These are phyloP conservation scores for Periconia sp. DNA, from an alignment of 2,329 filamentous ascomycete species.

Conservation along the genomic window DNA sequence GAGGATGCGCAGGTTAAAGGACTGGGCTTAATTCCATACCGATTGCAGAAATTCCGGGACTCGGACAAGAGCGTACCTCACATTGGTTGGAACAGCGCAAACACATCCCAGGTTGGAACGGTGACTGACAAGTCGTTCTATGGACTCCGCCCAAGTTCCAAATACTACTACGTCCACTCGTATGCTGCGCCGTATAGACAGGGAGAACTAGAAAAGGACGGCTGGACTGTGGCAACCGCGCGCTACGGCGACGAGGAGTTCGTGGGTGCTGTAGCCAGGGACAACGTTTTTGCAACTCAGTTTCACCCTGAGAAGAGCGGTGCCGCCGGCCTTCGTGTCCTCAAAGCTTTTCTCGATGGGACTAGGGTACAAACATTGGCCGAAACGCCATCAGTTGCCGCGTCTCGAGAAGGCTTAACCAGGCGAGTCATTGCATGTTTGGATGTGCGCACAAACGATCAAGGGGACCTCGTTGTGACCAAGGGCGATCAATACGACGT, in stretches of 20 bases:
- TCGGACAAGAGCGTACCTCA: conserved; percentile 88
- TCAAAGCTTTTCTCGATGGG: conserved; percentile 85
- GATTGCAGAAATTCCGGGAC: conserved; percentile 76
- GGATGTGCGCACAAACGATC: conserved; percentile 91
- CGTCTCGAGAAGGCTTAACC: conserved; percentile 71
- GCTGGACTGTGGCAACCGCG: conserved; percentile 91
- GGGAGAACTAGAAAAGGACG: conserved; percentile 74
- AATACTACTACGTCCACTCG: conserved; percentile 99
- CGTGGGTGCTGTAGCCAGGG: conserved; percentile 82
- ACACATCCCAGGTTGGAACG: conserved; percentile 53
- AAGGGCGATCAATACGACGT: conserved; percentile 99
- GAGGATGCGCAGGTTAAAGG: conserved; percentile 75
- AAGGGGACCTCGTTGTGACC: conserved; percentile 92
- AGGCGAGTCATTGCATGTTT: conserved; percentile 92
- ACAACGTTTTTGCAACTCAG: conserved; percentile 87
- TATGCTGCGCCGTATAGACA: conserved; percentile 79
- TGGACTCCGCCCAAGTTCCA: conserved; percentile 76
- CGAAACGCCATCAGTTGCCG: conserved; percentile 30
- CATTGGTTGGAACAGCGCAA: conserved; percentile 97
- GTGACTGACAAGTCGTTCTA: conserved; percentile 64
- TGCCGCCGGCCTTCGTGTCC: conserved; percentile 77
- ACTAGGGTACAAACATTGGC: conserved; percentile 59
- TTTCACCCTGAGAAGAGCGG: conserved; percentile 99
- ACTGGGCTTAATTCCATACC: conserved; percentile 71
- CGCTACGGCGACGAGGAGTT: conserved; percentile 88